Evolutionary conservation across 805 yeast species (phyloP), one percentile per base, ranked within the genome.

Genomic region (Naumovozyma castellii): DNA sequence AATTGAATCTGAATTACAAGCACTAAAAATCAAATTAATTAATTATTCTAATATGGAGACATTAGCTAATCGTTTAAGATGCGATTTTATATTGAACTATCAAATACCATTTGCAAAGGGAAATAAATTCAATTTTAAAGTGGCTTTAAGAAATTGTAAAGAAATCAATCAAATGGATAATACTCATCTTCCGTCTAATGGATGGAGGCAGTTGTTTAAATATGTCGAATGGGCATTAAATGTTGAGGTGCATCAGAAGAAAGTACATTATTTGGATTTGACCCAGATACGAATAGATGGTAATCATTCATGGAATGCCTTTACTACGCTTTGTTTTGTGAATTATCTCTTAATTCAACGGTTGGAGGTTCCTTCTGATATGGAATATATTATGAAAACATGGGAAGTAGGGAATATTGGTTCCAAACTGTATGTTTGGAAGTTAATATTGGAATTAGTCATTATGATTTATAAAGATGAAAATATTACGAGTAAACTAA

Each of bases 1-100:
- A 15, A 62, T 60, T 2, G 62, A 57, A 43, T 44, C 40, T 17
- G 54, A 53, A 36, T 34, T 58, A 8, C 50, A 54, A 2, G 40
- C 55, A 13, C 37, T 53, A 27, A 44, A 48, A 28, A 59, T 54
- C 35, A 39, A 58, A 18, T 34, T 57, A 15, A 43, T 47, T n/a
- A 48, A 46, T 30, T 50, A 56, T 34, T 35, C 45, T 19, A 40
- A 38, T 14, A 36, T 42, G 3, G 39, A 49, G 13, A 42, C 32
- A n/a, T n/a, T 29, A n/a, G 14, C 43, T 12, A 50, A 50, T 14
- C 41, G 49, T 32, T 48, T 57, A 54, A 43, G 38, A 2, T 46
- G 51, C 18, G 58, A 54, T 30, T 49, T 48, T 30, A 29, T 51
- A 18, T 40, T 51, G 3, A 32, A 53, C 14, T 53, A 44, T 29